These are phyloP conservation scores for Fonsecaea pugnacius DNA, from an alignment of 2,329 filamentous ascomycete genomes.

Conservation along the genomic window DNA sequence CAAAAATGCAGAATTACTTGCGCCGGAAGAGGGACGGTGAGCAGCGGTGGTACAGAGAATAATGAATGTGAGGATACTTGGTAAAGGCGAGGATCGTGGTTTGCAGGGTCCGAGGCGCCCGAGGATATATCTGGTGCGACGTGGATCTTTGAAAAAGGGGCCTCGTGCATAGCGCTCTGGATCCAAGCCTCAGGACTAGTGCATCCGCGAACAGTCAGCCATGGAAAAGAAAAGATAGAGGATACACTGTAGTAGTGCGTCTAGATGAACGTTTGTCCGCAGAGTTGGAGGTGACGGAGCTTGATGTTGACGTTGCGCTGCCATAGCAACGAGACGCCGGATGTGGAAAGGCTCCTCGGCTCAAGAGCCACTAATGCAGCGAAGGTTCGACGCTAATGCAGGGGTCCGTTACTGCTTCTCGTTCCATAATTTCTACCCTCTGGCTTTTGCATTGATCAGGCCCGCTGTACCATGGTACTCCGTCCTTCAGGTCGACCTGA, in stretches of 20 bases:
- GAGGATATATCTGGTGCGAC: constrained; percentile 19
- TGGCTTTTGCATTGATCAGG: not conserved
- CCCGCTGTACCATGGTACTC: not conserved
- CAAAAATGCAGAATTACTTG: not conserved
- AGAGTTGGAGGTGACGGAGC: not conserved
- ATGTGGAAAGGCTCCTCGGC: not conserved
- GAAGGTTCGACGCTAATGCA: constrained; percentile 23
- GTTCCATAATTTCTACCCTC: not conserved
- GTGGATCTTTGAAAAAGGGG: constrained; percentile 8
- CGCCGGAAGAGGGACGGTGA: not conserved
- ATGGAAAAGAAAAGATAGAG: not conserved
- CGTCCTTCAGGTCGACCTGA: not conserved
- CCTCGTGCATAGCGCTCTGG: constrained; percentile 1
- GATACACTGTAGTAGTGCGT: not conserved
- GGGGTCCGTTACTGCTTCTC: constrained; percentile 14
- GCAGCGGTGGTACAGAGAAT: constrained; percentile 17
- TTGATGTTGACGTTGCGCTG: constrained; percentile 10
- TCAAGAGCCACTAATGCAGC: not conserved
- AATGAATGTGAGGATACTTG: constrained; percentile 10
- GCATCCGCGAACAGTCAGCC: not conserved
- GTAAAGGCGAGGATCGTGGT: not conserved
- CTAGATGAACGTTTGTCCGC: not conserved
- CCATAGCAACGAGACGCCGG: constrained; percentile 3
- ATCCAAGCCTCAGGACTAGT: constrained; percentile 16
- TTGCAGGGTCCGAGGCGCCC: not conserved